Base-by-base conservation (phyloP, 1,284 basidiomycete genomes). In the Bjerkandera adusta region DNA sequence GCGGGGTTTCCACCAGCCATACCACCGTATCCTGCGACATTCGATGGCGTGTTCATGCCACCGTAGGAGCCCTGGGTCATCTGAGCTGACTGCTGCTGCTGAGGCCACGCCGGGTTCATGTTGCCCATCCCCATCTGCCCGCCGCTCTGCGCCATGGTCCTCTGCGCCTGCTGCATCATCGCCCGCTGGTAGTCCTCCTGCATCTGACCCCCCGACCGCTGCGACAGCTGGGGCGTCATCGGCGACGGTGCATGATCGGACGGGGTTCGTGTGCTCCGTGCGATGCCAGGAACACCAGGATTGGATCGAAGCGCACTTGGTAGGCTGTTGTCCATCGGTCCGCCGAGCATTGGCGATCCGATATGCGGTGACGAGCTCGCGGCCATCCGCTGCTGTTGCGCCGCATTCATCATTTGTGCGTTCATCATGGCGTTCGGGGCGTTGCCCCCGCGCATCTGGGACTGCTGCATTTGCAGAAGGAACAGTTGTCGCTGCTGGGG, bases 191-290 rank as follows among this genome's bases (percentile, higher is more conserved):
- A 77, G 36, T 82, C 79, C 29, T 80, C 75, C n/a, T n/a, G n/a
- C 27, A 67, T 65, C 6, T 64, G 57, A 6, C 43, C 13, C 12
- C 34, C 20, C 43, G 64, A 46, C 49, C 66, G 44, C 43, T 59
- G 71, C 25, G 78, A 51, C 47, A 67, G 46, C 45, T 60, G 71
- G 29, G 79, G 75, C 36, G 77, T 78, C 67, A 82, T 74, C 0
- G 84, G 82, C 18, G 81, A 76, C 41, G 76, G 70, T 5, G 70
- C 70, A 25, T 72, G 69, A 46, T 87, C 83, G 15, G 83, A 79
- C 18, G 85, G 85, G 34, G 85, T 87, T 47, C 83, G 72, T 42
- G 77, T 75, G 55, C 77, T 85, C 55, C 85, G 71, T 26, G 85
- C 81, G 48, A 88, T 87, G 4, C 85, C 84, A 1, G 83, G 82